A percentile compares a stretch with the other conserved stretches of the same genome.
These are phyloP conservation scores for Sarocladium strictum DNA, from an alignment of 2,329 filamentous ascomycete genomes.

Conservation along the genomic window DNA sequence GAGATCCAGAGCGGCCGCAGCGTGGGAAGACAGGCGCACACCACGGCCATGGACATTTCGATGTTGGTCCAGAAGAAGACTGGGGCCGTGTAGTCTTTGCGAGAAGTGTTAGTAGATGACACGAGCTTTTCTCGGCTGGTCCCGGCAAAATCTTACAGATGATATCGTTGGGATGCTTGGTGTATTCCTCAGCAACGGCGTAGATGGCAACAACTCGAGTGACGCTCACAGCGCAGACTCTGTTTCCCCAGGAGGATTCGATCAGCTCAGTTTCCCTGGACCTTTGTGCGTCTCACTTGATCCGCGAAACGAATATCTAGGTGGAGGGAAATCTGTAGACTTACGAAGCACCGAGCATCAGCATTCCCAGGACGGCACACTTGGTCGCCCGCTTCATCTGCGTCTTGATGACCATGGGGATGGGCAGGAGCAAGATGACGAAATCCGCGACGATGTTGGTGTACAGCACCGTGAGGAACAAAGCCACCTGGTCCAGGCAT, in stretches of 20 bases:
- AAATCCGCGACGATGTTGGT: background rate
- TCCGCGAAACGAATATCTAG: too few relatives aligned
- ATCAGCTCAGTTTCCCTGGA: background rate
- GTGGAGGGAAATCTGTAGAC: background rate
- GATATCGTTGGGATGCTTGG: background rate
- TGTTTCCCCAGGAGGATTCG: background rate
- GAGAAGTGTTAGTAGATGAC: background rate
- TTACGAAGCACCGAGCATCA: background rate
- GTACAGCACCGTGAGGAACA: conserved; percentile 1
- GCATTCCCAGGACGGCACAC: background rate
- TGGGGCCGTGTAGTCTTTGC: background rate
- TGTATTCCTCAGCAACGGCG: background rate
- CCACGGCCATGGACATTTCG: conserved; percentile 1
- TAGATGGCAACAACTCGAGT: background rate
- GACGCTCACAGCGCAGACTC: background rate
- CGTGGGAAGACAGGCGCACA: background rate
- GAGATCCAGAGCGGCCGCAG: background rate
- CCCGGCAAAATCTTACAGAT: background rate
- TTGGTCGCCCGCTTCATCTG: background rate
- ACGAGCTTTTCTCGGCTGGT: background rate
- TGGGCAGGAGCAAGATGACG: background rate
- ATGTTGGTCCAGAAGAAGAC: conserved; percentile 5
- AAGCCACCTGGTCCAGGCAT: background rate
- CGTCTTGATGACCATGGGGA: background rate
- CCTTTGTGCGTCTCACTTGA: too few relatives aligned